Percentiles rank a stretch among this genome's conserved stretches.
These are phyloP conservation scores for Silybum marianum DNA, from an alignment of 129 eudicot genomes.

Conservation along the genomic window DNA sequence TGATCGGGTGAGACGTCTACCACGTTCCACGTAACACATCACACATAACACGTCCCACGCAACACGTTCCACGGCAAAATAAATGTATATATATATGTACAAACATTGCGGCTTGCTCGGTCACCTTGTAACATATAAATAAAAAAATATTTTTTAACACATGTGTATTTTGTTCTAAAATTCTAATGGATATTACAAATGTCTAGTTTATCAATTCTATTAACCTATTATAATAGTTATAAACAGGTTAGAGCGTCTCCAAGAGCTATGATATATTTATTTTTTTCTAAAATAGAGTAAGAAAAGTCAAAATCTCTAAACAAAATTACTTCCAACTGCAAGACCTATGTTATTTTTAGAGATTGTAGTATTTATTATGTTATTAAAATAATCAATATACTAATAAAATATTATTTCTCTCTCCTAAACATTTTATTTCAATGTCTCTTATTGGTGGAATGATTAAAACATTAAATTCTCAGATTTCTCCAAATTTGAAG, in stretches of 20 bases:
- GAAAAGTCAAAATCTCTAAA: too few relatives aligned
- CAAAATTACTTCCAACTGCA: too few relatives aligned
- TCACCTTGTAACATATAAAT: conserved; percentile 15
- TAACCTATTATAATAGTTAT: not conserved
- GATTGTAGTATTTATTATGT: too few relatives aligned
- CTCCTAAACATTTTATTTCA: too few relatives aligned
- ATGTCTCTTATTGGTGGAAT: too few relatives aligned
- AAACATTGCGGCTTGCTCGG: conserved; percentile 17
- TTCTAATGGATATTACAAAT: not conserved
- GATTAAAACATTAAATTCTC: too few relatives aligned
- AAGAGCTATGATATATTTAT: too few relatives aligned
- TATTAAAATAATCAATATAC: too few relatives aligned
- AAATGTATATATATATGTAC: not conserved
- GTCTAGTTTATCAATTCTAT: not conserved
- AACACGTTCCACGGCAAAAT: not conserved
- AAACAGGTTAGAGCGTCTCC: not conserved
- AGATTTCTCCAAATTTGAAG: too few relatives aligned
- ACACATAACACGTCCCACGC: not conserved
- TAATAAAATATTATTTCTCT: too few relatives aligned
- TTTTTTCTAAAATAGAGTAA: too few relatives aligned
- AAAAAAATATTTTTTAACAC: not conserved
- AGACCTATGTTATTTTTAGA: too few relatives aligned
- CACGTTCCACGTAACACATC: conserved; percentile 12
- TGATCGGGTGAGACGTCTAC: conserved; percentile 24
- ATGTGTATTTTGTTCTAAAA: not conserved